Evolutionary conservation across 768 basidiomycete genomes (phyloP).

Genomic region (Xanthoconium purpureum): DNA sequence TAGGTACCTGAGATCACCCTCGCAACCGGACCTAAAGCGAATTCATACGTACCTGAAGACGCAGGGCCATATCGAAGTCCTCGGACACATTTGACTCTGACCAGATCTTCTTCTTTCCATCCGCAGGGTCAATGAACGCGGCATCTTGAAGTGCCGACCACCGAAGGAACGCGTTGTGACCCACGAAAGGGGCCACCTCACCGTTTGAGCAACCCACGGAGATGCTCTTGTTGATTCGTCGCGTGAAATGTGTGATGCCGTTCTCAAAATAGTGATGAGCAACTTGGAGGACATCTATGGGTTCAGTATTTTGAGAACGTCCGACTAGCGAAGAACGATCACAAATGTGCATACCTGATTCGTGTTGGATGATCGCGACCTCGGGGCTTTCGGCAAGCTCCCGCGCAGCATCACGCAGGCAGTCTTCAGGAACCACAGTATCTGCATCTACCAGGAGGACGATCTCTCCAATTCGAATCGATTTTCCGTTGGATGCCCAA

Average conservation of each 20-base stretch:
- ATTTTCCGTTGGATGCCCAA: slow-evolving; percentile 74
- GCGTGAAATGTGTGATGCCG: slow-evolving; percentile 86
- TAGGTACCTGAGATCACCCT: background rate
- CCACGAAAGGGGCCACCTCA: slow-evolving; percentile 75
- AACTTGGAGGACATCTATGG: slow-evolving; percentile 82
- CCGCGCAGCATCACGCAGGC: slow-evolving; percentile 84
- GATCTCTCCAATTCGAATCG: slow-evolving; percentile 73
- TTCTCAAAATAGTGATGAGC: slow-evolving; percentile 90
- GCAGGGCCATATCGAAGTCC: slow-evolving; percentile 67
- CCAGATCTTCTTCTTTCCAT: slow-evolving; percentile 69
- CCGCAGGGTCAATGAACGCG: slow-evolving; percentile 55
- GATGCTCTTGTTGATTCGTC: slow-evolving; percentile 81
- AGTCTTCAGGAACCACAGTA: slow-evolving; percentile 88
- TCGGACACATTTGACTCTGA: slow-evolving; percentile 66
- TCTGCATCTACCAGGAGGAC: slow-evolving; percentile 86
- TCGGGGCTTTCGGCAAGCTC: slow-evolving; percentile 60
- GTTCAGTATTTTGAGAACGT: background rate
- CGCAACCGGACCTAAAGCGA: background rate
- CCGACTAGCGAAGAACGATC: slow-evolving; percentile 19
- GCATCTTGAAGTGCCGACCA: slow-evolving; percentile 91
- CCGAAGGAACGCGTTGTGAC: slow-evolving; percentile 85
- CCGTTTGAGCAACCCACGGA: slow-evolving; percentile 78
- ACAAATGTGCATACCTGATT: slow-evolving; percentile 55
- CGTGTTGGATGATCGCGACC: slow-evolving; percentile 89
- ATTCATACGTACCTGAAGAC: slow-evolving; percentile 40